Base-by-base conservation (phyloP, 2,329 filamentous ascomycete genomes). In the Colletotrichum sp. region DNA sequence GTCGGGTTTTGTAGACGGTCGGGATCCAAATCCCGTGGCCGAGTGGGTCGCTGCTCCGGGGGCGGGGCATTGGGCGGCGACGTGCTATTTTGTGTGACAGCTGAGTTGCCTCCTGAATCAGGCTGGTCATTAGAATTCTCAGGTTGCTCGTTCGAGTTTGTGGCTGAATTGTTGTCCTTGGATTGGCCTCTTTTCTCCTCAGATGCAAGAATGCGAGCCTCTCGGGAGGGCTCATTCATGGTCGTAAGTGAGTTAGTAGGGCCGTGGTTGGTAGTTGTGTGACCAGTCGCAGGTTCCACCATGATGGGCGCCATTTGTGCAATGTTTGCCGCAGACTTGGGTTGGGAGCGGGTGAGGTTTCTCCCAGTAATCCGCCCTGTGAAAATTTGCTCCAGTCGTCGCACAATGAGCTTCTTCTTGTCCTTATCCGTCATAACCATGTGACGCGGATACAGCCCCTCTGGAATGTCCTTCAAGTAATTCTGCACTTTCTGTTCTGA, bases 361-460 rank as follows among this genome's bases (percentile, higher is more conserved):
- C 86, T 84, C 6, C 86, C 86, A 6, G 83, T 84, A 21, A 89
- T 87, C 80, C 93, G 94, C 4, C 95, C 95, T 0, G 95, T 95
- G 77, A 97, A 98, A 2, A 98, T 88, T 77, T 96, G 94, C 80
- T 98, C 95, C 7, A 98, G 83, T 3, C 94, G 90, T 70, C 92
- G 90, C 4, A 96, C 95, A 0, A 96, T 93, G 24, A 96, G 81
- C 81, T 93, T 95, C 86, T 95, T 95, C 85, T 92, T 95, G 7
- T 94, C 90, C 78, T 91, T 93, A 16, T 96, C 95, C 0, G 92
- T 92, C 90, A 96, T 91, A 1, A 86, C 82, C 28, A 89, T 86
- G 59, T 90, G 88, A 13, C 90, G 89, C 0, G 94, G 93, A 48
- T 95, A 87, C 0, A 96, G 81, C 0, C 93, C 92, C 77, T 92